Percentiles rank a stretch among this genome's conserved stretches.
These are phyloP conservation scores for Russula dissimulans DNA, from an alignment of 768 basidiomycete species.

Conservation along the genomic window DNA sequence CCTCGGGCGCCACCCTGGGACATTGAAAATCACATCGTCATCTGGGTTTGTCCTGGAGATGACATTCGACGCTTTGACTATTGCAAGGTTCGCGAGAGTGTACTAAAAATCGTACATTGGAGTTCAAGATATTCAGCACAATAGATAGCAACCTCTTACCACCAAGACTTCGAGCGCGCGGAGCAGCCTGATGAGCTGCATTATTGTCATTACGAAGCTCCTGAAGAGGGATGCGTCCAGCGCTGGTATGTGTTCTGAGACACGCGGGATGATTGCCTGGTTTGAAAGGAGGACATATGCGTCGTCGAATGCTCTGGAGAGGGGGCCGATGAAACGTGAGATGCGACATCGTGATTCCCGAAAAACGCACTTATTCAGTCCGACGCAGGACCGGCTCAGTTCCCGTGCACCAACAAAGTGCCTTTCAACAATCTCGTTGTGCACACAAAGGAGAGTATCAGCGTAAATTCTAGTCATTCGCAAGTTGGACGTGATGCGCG, in stretches of 20 bases:
- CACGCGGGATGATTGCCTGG: background rate
- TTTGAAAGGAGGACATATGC: slow-evolving; percentile 3
- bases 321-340: background rate
- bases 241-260: background rate
- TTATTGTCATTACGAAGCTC: slow-evolving; percentile 1
- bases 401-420: background rate
- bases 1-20: slow-evolving; percentile 9
- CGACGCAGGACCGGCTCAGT: background rate
- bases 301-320: background rate
- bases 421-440: background rate
- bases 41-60: background rate
- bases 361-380: slow-evolving; percentile 2
- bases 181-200: slow-evolving; percentile 4
- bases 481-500: background rate
- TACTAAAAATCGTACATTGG: background rate
- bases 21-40: slow-evolving; percentile 12
- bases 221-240: slow-evolving; percentile 4
- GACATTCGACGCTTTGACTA: background rate
- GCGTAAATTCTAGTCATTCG: background rate
- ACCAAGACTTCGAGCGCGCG: slow-evolving; percentile 1
- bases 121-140: background rate
- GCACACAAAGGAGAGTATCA: slow-evolving; percentile 3
- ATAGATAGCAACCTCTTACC: background rate
- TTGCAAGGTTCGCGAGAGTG: background rate
- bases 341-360: background rate